phyloP scores from a whole-genome alignment of 2,329 filamentous ascomycete species.

The Davidsoniella eucalypti region DNA sequence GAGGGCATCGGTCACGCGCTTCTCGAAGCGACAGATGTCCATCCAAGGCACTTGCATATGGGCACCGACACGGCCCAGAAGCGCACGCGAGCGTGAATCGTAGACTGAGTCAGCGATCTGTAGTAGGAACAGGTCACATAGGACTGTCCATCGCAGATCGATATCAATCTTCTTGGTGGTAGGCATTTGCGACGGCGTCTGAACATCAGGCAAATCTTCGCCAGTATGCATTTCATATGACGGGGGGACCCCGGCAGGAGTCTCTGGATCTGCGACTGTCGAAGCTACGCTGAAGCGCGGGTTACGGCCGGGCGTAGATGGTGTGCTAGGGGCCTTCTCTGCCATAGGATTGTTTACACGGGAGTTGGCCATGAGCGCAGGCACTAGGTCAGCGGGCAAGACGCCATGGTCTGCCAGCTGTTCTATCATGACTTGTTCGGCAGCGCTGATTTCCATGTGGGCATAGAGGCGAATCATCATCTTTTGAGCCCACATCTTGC shows the following conservation, averaged over 20 bases:
- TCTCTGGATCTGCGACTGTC: conserved; percentile 23
- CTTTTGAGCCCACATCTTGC: conserved; percentile 94
- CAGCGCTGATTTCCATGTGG: conserved; percentile 89
- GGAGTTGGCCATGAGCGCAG: conserved; percentile 77
- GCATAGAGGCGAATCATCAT: conserved; percentile 91
- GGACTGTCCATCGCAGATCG: conserved; percentile 87
- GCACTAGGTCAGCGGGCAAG: conserved; percentile 64
- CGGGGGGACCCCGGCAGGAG: conserved; percentile 34
- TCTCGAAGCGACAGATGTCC: conserved; percentile 93
- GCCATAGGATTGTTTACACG: conserved; percentile 86
- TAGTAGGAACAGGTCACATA: conserved; percentile 88
- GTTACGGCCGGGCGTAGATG: conserved; percentile 7
- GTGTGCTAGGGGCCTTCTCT: conserved; percentile 20
- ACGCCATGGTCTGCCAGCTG: conserved; percentile 89
- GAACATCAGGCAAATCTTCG: conserved; percentile 61
- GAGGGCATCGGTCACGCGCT: conserved; percentile 85
- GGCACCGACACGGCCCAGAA: conserved; percentile 69
- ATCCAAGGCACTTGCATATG: conserved; percentile 73
- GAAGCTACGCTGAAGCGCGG: conserved; percentile 14
- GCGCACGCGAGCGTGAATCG: conserved; percentile 68
- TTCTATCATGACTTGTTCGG: conserved; percentile 97
- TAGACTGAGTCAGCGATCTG: conserved; percentile 94
- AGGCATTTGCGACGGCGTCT: conserved; percentile 67
- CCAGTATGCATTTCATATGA: conserved; percentile 47
- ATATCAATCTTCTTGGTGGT: conserved; percentile 78